Percentiles rank a stretch among this genome's conserved stretches.
These are phyloP conservation scores for Ballota nigra DNA, from an alignment of 257 asterid species.

Conservation along the genomic window DNA sequence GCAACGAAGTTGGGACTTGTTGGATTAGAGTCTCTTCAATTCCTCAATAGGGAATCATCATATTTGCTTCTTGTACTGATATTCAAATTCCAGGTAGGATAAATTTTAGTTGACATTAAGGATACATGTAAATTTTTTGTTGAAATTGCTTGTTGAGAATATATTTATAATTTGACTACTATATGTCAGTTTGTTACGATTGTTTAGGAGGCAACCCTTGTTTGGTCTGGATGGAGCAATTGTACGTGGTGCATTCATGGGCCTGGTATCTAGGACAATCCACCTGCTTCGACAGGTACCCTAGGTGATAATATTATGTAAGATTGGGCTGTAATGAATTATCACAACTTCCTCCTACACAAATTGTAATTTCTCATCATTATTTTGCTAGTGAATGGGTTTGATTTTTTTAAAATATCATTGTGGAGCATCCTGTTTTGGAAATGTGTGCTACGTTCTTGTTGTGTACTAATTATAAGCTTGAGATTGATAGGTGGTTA, in stretches of 20 bases:
- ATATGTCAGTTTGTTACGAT: neutral
- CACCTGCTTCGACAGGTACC: neutral
- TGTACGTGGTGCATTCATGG: neutral
- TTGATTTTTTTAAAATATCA: neutral
- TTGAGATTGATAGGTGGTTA: neutral
- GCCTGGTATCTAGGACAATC: neutral
- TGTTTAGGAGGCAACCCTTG: neutral
- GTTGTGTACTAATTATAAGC: neutral
- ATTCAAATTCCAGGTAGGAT: conserved; percentile 12
- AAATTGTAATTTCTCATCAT: neutral
- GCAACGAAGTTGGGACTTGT: conserved; percentile 75
- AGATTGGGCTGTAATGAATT: neutral
- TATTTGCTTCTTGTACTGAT: neutral
- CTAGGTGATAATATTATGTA: neutral
- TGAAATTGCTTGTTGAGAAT: neutral
- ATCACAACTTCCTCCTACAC: neutral
- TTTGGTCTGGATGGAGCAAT: neutral
- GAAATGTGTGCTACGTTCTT: neutral
- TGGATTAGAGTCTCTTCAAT: conserved; percentile 21
- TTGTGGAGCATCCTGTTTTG: neutral
- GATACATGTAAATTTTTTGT: neutral
- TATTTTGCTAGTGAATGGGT: neutral
- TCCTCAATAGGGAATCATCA: neutral
- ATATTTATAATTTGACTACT: neutral
- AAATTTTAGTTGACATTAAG: neutral